Evolutionary conservation across 352 stramenopile species (phyloP), one percentile per base, ranked within the genome.

Genomic region (Chrysophaeum taylorii): DNA sequence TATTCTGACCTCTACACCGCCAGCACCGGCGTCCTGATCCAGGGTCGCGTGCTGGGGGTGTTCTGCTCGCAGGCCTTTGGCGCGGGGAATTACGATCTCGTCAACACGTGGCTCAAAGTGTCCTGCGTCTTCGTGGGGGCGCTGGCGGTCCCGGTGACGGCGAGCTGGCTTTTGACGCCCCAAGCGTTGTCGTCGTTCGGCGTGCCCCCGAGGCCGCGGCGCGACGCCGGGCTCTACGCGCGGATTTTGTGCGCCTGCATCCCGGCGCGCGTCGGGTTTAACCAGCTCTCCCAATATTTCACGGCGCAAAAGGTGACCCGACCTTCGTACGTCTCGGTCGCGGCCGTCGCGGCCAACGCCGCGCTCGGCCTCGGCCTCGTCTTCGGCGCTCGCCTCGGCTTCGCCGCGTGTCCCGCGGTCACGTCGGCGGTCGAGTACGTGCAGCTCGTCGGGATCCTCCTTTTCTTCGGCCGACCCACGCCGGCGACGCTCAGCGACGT

Each of bases 1-100:
- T 64, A 87, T 16, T 82, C 75, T 12, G 83, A 88, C 54, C 73
- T 88, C 18, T 86, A 76, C 54, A 84, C 79, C 31, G 82, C 80
- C 75, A 79, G 74, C 38, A 79, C 75, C 15, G 71, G 70, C 71
- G 72, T 87, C 31, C 74, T 83, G 25, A 39, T 83, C 64, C 72
- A 85, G 68, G 80, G 78, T 33, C 63, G 80, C 62, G 73, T 87
- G 18, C 66, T 88, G 25, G 76, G 79, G 67, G 72, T 82, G n/a
- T 73, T 89, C 12, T 78, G 83, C 21, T 79, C 77, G 18, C 75
- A 83, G 71, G 76, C 79, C 14, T 74, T 85, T 25, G 83, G 83
- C 35, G 76, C 78, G 21, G 76, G 76, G 18, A 87, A 89, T 76
- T 76, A 76, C 29, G 74, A 82, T 61, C 67, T 89, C 61, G 83